Evolutionary conservation across 441 rosid species (phyloP), one percentile per base, ranked within the genome.

Genomic region (Populus hybrid): DNA sequence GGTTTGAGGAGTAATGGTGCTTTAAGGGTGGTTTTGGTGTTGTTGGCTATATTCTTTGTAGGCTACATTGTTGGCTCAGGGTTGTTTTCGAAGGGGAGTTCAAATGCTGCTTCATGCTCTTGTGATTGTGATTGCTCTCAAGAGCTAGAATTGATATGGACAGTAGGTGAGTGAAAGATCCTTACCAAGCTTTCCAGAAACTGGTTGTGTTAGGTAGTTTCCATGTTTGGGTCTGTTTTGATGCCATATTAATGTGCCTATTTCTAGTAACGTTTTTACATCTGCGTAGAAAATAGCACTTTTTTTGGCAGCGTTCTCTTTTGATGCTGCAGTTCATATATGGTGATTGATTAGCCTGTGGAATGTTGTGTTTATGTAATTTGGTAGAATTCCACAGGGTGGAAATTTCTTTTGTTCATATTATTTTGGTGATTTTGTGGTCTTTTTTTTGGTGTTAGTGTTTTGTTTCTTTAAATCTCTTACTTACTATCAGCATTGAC

Each of bases 111-210:
- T 74, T 79, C 88, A 7, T 88, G 93, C 57, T 77, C 83, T 59
- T 90, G 93, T 81, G 77, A 71, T 66, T 90, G 93, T 76, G 87
- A 86, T 72, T 88, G 91, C 80, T 78, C 82, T 73, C 81, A 85
- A 46, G 84, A 81, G 28, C 32, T 30, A 30, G 75, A 81, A 57
- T 78, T 81, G 72, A 75, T 76, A 69, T 79, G 85, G 42, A 82
- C 85, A 66, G n/a, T 72, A 75, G 87, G 88, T 85, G 53, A 78
- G 82, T 69, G 61, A 38, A 21, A 42, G 79, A 66, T 71, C 76
- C 40, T 53, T 67, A 26, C 24, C 12, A 71, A 40, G 34, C 35
- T 23, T 36, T 14, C 30, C 40, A n/a, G 28, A 71, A 69, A 71
- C 65, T 46, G 40, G 32, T 34, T 79, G 34, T 72, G 30, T 9